Conservation (phyloP, 805 yeast species). For the Candida khao-thaluensis region DNA sequence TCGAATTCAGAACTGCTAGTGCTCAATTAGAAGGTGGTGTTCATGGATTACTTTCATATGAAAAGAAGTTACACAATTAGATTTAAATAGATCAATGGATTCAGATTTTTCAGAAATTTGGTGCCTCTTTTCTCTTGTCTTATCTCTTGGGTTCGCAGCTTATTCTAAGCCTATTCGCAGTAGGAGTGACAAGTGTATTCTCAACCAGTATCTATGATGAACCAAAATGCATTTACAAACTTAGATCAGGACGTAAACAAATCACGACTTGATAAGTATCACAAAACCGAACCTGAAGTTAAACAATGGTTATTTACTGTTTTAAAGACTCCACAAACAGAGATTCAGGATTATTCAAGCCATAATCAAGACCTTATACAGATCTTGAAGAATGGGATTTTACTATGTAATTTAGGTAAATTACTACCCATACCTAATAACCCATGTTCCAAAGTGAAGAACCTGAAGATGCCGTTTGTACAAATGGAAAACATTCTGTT, state of each 20-base stretch:
- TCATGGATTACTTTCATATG: constrained; percentile 92
- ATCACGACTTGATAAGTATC: constrained; percentile 54
- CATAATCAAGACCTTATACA: constrained; percentile 48
- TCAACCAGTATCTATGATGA: neutral
- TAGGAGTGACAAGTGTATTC: no score
- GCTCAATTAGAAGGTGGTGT: constrained; percentile 99
- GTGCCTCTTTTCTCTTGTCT: no score
- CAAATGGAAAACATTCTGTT: constrained; percentile 84
- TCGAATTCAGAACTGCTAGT: constrained; percentile 97
- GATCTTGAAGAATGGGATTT: constrained; percentile 57
- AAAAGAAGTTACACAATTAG: constrained; percentile 92
- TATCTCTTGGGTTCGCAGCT: no score
- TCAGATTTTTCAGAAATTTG: no score
- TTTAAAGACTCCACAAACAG: constrained; percentile 18
- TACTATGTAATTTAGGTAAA: constrained; percentile 36
- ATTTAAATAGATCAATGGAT: neutral
- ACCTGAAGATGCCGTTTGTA: constrained; percentile 67
- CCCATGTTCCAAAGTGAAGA: constrained; percentile 49
- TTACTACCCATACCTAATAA: constrained; percentile 24
- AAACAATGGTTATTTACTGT: constrained; percentile 54
- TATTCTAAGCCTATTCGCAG: no score
- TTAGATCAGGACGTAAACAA: constrained; percentile 59
- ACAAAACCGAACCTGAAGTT: constrained; percentile 37
- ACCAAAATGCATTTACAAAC: constrained; percentile 41
- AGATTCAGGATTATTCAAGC: constrained; percentile 19